These are phyloP conservation scores for Kodamaea ohmeri DNA, from an alignment of 1,139 yeast genomes.

Conservation along the genomic window DNA sequence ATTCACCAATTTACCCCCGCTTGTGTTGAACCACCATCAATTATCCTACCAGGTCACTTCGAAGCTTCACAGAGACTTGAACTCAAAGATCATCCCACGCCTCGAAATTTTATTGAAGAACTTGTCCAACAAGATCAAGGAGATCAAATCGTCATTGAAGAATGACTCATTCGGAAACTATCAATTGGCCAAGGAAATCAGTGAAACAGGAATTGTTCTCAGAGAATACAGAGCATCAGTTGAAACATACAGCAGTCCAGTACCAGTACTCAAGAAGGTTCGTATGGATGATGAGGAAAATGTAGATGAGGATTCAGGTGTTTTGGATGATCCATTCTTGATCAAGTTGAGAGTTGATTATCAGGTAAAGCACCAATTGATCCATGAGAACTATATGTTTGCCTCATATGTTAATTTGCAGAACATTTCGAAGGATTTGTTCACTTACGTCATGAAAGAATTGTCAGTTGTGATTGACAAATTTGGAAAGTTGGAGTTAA, in stretches of 20 bases:
- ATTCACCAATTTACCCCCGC: slow-evolving; percentile 34
- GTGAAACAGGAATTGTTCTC: slow-evolving; percentile 39
- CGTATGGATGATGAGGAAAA: slow-evolving; percentile 19
- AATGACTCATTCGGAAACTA: slow-evolving; percentile 45
- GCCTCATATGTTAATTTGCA: slow-evolving; percentile 46
- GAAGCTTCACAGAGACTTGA: slow-evolving; percentile 35
- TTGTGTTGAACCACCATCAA: slow-evolving; percentile 39
- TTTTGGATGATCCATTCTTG: slow-evolving; percentile 44
- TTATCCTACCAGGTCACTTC: slow-evolving; percentile 26
- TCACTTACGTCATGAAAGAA: slow-evolving; percentile 40
- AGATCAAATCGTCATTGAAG: slow-evolving; percentile 40
- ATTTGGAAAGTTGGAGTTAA: slow-evolving; percentile 31
- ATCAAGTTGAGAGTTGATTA: slow-evolving; percentile 41
- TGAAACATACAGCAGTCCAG: slow-evolving; percentile 31
- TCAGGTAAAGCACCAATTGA: slow-evolving; percentile 42
- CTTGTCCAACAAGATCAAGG: slow-evolving; percentile 40
- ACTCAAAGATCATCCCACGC: slow-evolving; percentile 35
- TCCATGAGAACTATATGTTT: slow-evolving; percentile 44
- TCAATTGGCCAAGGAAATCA: slow-evolving; percentile 37
- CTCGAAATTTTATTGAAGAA: slow-evolving; percentile 39
- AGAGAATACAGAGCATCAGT: slow-evolving; percentile 32
- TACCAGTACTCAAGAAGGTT: slow-evolving; percentile 29
- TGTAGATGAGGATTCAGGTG: slow-evolving; percentile 26
- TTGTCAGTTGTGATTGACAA: slow-evolving; percentile 33
- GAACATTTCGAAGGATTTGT: slow-evolving; percentile 42